Base-by-base conservation (phyloP, 2,329 filamentous ascomycete species). In the Karstenula rhodostoma region DNA sequence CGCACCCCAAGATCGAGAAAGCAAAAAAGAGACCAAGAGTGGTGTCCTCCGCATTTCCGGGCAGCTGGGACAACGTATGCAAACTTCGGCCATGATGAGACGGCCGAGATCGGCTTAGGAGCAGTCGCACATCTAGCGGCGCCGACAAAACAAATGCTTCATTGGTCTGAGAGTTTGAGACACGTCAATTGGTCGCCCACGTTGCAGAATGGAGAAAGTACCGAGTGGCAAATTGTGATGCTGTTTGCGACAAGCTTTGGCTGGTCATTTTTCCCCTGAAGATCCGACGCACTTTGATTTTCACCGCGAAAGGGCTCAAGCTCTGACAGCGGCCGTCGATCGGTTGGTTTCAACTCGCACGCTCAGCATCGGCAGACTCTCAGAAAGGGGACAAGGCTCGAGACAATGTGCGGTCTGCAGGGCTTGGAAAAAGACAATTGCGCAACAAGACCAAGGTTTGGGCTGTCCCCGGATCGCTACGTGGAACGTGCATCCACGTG, bases 401-500 rank as follows among this genome's bases (percentile, higher is more conserved):
- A 46, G 50, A 54, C 57, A 27, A 56, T 53, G 53, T 43, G 58
- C 52, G 29, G n/a, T 44, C 19, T 13, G 53, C 58, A 42, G 52
- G 65, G 67, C 59, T 43, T 42, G 58, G 25, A 52, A 63, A 64
- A 61, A 64, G 61, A 68, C 63, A 60, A 67, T 70, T 70, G 64
- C 67, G 68, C 68, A 71, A 68, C 51, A 49, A 23, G 32, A 67
- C 51, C 44, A 29, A 40, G 37, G 27, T 42, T n/a, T 42, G 10
- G 49, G 4, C 49, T 17, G 13, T 40, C n/a, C 8, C 29, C 17
- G 48, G 60, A 71, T 69, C 65, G 33, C 49, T 40, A 17, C 8
- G 6, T 27, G 49, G 49, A 52, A 52, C 70, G 64, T 73, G 72
- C 50, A 54, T 65, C 70, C 72, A 76, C 73, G 73, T 77, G 73